These are phyloP conservation scores for Trichocomaceae sp. DNA, from an alignment of 2,329 filamentous ascomycete genomes.

Conservation along the genomic window DNA sequence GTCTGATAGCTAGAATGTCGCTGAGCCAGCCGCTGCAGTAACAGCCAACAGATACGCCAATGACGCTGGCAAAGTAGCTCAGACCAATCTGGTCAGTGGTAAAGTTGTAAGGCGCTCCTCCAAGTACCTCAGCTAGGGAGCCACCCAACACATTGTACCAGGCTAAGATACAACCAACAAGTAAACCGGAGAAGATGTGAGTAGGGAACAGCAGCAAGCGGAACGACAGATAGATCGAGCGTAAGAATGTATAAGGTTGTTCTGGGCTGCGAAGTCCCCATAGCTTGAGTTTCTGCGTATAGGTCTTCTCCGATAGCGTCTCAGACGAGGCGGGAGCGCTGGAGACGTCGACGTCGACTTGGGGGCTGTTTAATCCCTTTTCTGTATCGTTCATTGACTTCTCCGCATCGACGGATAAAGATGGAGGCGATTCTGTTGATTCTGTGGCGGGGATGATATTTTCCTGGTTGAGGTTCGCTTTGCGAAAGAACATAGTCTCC, in stretches of 20 bases:
- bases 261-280: conserved; percentile 15
- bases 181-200: conserved; percentile 18
- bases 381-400: too few relatives aligned
- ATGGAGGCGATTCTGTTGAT: not conserved
- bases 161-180: conserved; percentile 18
- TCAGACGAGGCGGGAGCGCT: not conserved
- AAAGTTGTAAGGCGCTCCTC: conserved; percentile 20
- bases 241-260: conserved; percentile 17
- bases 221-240: conserved; percentile 16
- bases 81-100: conserved; percentile 18
- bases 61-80: conserved; percentile 17
- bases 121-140: conserved; percentile 20
- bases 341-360: too few relatives aligned
- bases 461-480: not conserved
- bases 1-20: conserved; percentile 24
- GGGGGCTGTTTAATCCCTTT: too few relatives aligned
- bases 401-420: too few relatives aligned
- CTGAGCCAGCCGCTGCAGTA: conserved; percentile 18
- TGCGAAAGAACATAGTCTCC: conserved; percentile 15
- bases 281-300: conserved; percentile 17
- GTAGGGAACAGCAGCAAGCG: conserved; percentile 16
- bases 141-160: conserved; percentile 25
- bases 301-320: conserved; percentile 13
- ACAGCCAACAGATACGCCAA: conserved; percentile 16
- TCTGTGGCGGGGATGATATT: not conserved